Evolutionary conservation across 2,329 filamentous ascomycete species (phyloP), one percentile per base, ranked within the genome.

Genomic region (Exophiala bonariae): DNA sequence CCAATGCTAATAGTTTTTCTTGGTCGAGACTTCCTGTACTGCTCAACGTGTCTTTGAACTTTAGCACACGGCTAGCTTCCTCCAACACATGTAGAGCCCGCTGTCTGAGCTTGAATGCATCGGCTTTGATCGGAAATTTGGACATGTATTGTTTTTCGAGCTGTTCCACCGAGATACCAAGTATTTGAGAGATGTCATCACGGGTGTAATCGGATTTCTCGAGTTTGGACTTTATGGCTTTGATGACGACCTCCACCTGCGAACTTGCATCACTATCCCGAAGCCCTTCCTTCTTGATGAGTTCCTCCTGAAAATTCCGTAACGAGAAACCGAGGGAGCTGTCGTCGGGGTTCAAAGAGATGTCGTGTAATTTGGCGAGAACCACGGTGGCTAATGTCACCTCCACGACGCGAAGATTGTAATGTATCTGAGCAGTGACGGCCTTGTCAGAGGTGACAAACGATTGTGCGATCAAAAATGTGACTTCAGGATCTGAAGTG

Each of bases 391-490:
- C 93, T 23, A 99, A 79, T 44, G 87, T 93, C 72, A 89, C 95
- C 71, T 99, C 93, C 30, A 96, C 93, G 1, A 99, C 93, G 20
- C 93, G 86, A 18, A 99, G 80, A 68, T 99, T 99, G 76, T 97
- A 99, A 76, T 92, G 89, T 55, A 95, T 85, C 0, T 92, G 92
- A 0, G 86, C 93, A 1, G 92, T 96, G 52, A 92, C 87, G 63
- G 93, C 88, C 73, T 99, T 99, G 75, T 97, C 91, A 4, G 92
- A 88, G 13, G 86, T 86, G 51, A 99, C 87, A 66, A 96, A 96
- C 50, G 87, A 95, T 66, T 99, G 93, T 6, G 91, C 92, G 57
- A 96, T 90, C 55, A 99, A 78, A 68, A 99, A 97, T 58, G 84
- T 89, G 44, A 96, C 79, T 58, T 95, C 89, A 2, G 90, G 88